Evolutionary conservation across 345 rosid genomes (phyloP).

Genomic region (Diplotaxis tenuifolia): DNA sequence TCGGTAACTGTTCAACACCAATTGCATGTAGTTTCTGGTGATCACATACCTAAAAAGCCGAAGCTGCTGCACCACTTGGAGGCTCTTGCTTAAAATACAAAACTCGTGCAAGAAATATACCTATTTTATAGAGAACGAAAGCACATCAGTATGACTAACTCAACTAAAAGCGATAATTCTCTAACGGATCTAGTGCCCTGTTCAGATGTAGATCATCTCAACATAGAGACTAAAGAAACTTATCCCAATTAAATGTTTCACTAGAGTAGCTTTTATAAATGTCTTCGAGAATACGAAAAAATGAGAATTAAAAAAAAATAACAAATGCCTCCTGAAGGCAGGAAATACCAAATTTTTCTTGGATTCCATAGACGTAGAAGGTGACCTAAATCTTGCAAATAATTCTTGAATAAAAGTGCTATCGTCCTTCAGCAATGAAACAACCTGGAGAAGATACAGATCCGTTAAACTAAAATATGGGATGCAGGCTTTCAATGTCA

Average conservation of each 20-base stretch:
- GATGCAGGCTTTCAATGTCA: slow-evolving; percentile 1
- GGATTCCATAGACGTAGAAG: slow-evolving; percentile 61
- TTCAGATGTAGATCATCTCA: slow-evolving; percentile 11
- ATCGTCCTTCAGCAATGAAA: slow-evolving; percentile 90
- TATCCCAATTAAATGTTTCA: not conserved
- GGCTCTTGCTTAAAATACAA: slow-evolving; percentile 94
- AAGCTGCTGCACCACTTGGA: slow-evolving; percentile 93
- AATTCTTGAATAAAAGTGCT: slow-evolving; percentile 88
- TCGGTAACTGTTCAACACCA: not conserved
- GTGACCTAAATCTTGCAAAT: slow-evolving; percentile 77
- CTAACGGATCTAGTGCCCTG: not conserved
- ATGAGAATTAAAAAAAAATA: slow-evolving; percentile 1
- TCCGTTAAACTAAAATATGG: slow-evolving; percentile 25
- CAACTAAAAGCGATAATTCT: not conserved
- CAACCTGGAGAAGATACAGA: slow-evolving; percentile 52
- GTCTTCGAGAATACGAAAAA: slow-evolving; percentile 8
- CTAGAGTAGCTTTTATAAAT: not conserved
- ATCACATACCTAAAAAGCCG: slow-evolving; percentile 76
- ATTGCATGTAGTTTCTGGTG: slow-evolving; percentile 10
- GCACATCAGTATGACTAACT: slow-evolving; percentile 25
- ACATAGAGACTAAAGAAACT: not conserved
- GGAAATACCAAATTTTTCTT: slow-evolving; percentile 86
- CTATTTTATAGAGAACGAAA: slow-evolving; percentile 42
- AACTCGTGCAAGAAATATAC: slow-evolving; percentile 93
- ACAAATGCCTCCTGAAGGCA: slow-evolving; percentile 21